phyloP scores from a whole-genome alignment of 768 basidiomycete genomes.

The Nevesoporus exiguus region DNA sequence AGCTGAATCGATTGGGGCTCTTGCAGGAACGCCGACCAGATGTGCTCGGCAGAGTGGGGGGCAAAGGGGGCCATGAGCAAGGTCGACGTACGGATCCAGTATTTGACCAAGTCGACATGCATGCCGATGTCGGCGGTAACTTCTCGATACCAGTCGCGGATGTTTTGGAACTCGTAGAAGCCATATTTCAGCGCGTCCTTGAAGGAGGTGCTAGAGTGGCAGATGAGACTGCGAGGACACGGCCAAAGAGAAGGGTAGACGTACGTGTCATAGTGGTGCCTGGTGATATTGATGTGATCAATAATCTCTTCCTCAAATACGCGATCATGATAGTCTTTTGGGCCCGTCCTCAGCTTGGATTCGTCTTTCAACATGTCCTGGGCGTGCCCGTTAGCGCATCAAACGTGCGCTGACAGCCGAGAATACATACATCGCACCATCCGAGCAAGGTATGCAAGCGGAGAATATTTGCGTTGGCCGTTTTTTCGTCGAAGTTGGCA shows the following conservation, averaged over 20 bases:
- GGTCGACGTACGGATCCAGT: conserved; percentile 81
- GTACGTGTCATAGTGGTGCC: conserved; percentile 78
- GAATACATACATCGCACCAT: conserved; percentile 86
- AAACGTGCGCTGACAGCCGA: not conserved
- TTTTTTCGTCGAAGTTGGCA: conserved; percentile 98
- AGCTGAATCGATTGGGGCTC: conserved; percentile 74
- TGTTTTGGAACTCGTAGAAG: conserved; percentile 91
- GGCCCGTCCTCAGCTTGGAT: conserved; percentile 68
- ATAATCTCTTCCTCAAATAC: conserved; percentile 92
- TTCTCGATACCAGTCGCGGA: conserved; percentile 95
- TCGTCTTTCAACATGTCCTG: conserved; percentile 81
- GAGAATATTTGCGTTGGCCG: conserved; percentile 94
- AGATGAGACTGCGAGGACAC: not conserved
- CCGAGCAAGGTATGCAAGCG: conserved; percentile 84
- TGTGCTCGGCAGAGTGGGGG: conserved; percentile 91
- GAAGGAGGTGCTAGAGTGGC: conserved; percentile 72
- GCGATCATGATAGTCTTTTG: conserved; percentile 75
- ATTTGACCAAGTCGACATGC: conserved; percentile 82
- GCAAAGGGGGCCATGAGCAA: conserved; percentile 84
- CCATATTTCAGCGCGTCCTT: conserved; percentile 95
- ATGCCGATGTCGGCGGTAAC: conserved; percentile 86
- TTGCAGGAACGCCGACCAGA: conserved; percentile 75
- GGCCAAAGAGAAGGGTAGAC: conserved; percentile 28
- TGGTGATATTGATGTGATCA: conserved; percentile 77
- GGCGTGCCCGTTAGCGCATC: not conserved